Base-by-base conservation (phyloP, 106 monocot genomes). In the Apostasia shenzhenica region DNA sequence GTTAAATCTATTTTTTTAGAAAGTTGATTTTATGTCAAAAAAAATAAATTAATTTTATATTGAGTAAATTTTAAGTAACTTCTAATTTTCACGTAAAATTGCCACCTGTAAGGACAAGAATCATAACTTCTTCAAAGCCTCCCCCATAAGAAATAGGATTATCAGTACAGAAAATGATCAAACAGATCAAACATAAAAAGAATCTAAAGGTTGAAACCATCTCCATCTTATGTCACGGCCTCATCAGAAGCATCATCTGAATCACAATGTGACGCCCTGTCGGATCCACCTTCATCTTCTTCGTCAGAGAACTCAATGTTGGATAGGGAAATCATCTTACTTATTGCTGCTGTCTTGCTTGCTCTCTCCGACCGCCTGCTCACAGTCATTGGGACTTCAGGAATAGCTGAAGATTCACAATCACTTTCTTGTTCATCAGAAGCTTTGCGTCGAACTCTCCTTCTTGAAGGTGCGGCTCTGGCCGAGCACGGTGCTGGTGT, bases 281-380 rank as follows among this genome's bases (percentile, higher is more conserved):
- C 86, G 2, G 95, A 95, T 2, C 77, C 78, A 2, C 68, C 85
- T 8, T 74, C 84, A 12, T 72, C 68, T 37, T 76, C 79, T 1
- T 80, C 54, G 9, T 85, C 85, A 0, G 80, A 64, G 38, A 44
- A 60, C 6, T 60, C 62, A 57, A 65, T 38, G 6, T 47, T 56
- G 2, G 70, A 49, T 37, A 63, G 70, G 47, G 76, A 41, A 6
- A 83, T 62, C 67, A 99, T 80, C 79, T 77, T 87, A 75, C 84
- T 85, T 79, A 99, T 83, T 44, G 97, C 92, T 1, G 62, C 83
- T 1, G 87, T 80, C 67, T 99, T 99, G 81, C 97, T 93, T 48
- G 85, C 85, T 55, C 97, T 85, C 70, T 92, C 81, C 14, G 86
- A 81, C 0, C 92, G 88, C 11, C n/a, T 26, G 26, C 56, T 57